Evolutionary conservation across 768 basidiomycete genomes (phyloP), one percentile per base, ranked within the genome.

Genomic region (Aureoboletus auriporus): DNA sequence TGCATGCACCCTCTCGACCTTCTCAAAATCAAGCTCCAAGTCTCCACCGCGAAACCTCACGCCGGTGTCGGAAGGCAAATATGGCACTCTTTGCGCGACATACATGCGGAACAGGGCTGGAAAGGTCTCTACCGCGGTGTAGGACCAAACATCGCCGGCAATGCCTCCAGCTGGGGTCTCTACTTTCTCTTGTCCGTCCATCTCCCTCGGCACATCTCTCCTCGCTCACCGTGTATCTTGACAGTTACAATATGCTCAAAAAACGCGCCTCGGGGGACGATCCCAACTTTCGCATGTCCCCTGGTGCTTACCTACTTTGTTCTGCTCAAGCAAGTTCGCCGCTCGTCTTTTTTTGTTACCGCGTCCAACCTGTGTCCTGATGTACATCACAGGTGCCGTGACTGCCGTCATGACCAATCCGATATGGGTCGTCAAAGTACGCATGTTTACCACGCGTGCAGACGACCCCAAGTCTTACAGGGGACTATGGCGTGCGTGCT

Each of bases 1-100:
- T 90, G 90, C 69, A 94, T 98, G 91, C 93, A 98, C 66, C 96
- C 96, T 7, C 77, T 99, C 30, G 96, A 99, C 69, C 78, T 98
- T 10, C 76, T 99, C 68, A 98, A 98, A 71, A 78, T 96, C 64
- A 87, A 92, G 63, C 82, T 93, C 44, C 96, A 98, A 69, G 89
- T 96, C 6, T 81, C 85, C 17, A 94, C 88, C 0, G 69, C 75
- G 28, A 77, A 74, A 30, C 79, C 78, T 0, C 68, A 74, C 35
- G 83, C 78, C 13, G 80, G 80, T 28, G 63, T 86, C 30, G 84
- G 88, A 29, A 78, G 71, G 51, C 82, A 86, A 48, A 93, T 98
- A 53, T 93, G 86, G 79, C 59, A 68, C 36, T 80, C 89, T 0
- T 64, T 98, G 44, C 74, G 74, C 37, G 81, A 83, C 47, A 93